Evolutionary conservation across 768 basidiomycete species (phyloP).

Genomic region (Pisolithus sp.): DNA sequence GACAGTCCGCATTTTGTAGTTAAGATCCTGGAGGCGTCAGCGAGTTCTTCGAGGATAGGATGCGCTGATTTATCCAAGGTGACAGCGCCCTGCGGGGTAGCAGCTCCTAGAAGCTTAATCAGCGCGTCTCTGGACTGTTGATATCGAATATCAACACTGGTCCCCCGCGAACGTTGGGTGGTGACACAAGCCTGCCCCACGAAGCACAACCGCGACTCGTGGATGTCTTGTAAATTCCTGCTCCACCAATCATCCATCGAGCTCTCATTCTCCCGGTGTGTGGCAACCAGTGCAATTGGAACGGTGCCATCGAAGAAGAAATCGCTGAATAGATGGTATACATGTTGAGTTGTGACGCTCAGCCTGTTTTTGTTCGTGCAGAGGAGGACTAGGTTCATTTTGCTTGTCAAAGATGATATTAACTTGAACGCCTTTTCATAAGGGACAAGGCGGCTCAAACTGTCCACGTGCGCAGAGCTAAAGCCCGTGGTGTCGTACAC

Average conservation of each 20-base stretch:
- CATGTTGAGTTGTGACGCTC: background rate
- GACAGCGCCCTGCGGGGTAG: background rate
- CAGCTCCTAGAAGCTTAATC: background rate
- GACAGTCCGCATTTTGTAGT: slow-evolving; percentile 10
- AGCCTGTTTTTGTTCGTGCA: slow-evolving; percentile 1
- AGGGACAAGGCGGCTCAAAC: background rate
- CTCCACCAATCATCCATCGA: slow-evolving; percentile 19
- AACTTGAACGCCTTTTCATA: slow-evolving; percentile 15
- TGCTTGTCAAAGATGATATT: slow-evolving; percentile 17
- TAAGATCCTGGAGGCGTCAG: slow-evolving; percentile 11
- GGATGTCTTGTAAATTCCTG: slow-evolving; percentile 14
- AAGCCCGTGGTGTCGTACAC: slow-evolving; percentile 12
- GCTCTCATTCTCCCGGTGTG: slow-evolving; percentile 22
- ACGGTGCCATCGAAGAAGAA: slow-evolving; percentile 28
- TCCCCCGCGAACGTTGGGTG: slow-evolving; percentile 9
- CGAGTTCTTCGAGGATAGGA: background rate
- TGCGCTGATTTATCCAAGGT: background rate
- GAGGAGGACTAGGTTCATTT: slow-evolving; percentile 12
- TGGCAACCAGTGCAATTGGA: slow-evolving; percentile 27
- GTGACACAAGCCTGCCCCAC: slow-evolving; percentile 30
- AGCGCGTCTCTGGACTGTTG: background rate
- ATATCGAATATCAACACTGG: background rate
- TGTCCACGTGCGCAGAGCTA: slow-evolving; percentile 4
- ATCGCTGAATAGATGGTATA: slow-evolving; percentile 21
- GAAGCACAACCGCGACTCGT: slow-evolving; percentile 16